phyloP scores from a whole-genome alignment of 495 filamentous ascomycete species.

The Staphylotrichum longicolle region DNA sequence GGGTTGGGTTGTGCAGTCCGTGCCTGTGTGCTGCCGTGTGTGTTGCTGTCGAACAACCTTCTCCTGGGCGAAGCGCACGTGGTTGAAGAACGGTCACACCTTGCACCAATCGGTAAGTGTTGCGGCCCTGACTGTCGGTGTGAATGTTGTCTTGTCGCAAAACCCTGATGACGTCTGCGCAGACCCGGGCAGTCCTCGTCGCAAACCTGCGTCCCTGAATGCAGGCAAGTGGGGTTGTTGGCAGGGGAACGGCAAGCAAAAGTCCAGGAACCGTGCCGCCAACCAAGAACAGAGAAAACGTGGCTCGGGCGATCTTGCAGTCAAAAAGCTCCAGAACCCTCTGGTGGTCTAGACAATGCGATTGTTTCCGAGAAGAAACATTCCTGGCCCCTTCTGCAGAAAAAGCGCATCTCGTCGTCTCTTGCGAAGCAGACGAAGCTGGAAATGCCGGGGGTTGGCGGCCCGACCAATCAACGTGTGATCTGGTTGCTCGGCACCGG shows the following conservation, averaged over 20 bases:
- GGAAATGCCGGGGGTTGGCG: slow-evolving; percentile 17
- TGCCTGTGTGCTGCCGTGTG: background rate
- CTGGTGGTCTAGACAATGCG: background rate
- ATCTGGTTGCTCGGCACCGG: slow-evolving; percentile 3
- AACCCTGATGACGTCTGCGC: slow-evolving; percentile 7
- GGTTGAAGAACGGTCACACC: background rate
- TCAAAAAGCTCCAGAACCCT: no score
- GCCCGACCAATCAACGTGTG: background rate
- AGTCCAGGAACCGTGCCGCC: slow-evolving; percentile 5
- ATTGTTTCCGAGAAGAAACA: background rate
- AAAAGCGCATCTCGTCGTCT: background rate
- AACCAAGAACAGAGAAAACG: background rate
- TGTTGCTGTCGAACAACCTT: slow-evolving; percentile 1
- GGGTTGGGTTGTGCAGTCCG: background rate
- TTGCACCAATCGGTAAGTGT: background rate
- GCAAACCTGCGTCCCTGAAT: background rate
- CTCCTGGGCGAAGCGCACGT: background rate
- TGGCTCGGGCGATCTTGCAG: background rate
- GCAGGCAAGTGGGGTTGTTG: background rate
- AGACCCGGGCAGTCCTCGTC: background rate
- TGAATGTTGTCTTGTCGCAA: background rate
- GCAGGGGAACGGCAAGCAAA: background rate
- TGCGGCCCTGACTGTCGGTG: background rate
- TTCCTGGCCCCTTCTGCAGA: background rate
- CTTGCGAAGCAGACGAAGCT: background rate